A percentile compares a stretch with the other conserved stretches of the same genome.
phyloP scores from a whole-genome alignment of 2,329 filamentous ascomycete genomes.

The Diatrype stigma region DNA sequence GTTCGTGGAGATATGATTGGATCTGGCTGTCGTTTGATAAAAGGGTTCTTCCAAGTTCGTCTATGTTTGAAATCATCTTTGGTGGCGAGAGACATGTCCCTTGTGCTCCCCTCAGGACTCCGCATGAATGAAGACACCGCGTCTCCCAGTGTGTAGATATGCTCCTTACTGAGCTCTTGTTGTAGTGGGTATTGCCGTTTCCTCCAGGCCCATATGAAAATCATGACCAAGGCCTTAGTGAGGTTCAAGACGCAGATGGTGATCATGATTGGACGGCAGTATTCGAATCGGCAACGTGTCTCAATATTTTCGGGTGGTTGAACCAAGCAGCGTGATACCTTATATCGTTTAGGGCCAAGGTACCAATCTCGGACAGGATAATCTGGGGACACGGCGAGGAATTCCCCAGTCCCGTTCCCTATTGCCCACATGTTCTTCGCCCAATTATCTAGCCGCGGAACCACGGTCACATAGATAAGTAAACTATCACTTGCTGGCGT shows the following conservation, averaged over 20 bases:
- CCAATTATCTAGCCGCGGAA: conserved; percentile 18
- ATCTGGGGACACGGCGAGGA: not conserved
- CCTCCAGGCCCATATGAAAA: conserved; percentile 11
- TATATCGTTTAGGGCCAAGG: conserved; percentile 16
- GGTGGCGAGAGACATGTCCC: conserved; percentile 18
- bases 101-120: conserved; percentile 17
- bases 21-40: conserved; percentile 3
- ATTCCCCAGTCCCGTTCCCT: conserved; percentile 12
- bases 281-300: conserved; percentile 18
- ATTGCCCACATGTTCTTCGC: conserved; percentile 26
- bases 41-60: conserved; percentile 2
- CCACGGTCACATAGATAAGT: conserved; percentile 16
- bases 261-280: conserved; percentile 17
- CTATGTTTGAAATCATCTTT: conserved; percentile 11
- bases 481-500: conserved; percentile 13
- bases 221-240: conserved; percentile 14
- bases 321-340: conserved; percentile 18
- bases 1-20: conserved; percentile 3
- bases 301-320: conserved; percentile 8
- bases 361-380: conserved; percentile 14
- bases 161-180: not conserved
- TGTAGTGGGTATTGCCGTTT: conserved; percentile 5
- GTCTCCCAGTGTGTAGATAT: conserved; percentile 24
- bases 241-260: conserved; percentile 17
- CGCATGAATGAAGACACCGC: conserved; percentile 23